phyloP scores from a whole-genome alignment of 2,329 filamentous ascomycete genomes.

The Colletotrichum plurivorum region DNA sequence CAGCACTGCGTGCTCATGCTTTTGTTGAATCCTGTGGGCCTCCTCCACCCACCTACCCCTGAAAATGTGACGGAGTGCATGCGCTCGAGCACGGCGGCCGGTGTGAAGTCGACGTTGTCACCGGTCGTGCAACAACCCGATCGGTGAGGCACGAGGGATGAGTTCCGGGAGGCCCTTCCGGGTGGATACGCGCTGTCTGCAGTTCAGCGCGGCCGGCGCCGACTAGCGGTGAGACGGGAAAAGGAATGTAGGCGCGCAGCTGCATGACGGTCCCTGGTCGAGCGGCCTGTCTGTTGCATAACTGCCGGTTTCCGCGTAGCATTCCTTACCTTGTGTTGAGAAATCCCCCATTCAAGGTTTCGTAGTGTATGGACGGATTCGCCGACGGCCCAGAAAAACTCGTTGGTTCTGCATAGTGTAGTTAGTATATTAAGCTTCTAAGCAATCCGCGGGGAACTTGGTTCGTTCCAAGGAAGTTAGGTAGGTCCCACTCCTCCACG shows the following conservation, averaged over 20 bases:
- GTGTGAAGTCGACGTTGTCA: too few relatives aligned
- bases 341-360: background rate
- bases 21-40: too few relatives aligned
- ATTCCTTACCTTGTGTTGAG: slow-evolving; percentile 5
- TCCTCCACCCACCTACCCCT: too few relatives aligned
- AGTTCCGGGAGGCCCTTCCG: slow-evolving; percentile 13
- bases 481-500: slow-evolving; percentile 9
- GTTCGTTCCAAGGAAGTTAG: background rate
- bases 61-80: too few relatives aligned
- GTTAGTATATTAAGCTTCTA: slow-evolving; percentile 15
- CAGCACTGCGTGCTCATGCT: slow-evolving; percentile 7
- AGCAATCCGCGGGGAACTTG: slow-evolving; percentile 1
- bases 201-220: slow-evolving; percentile 21
- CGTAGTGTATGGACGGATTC: background rate
- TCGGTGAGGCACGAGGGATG: background rate
- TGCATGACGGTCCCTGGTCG: slow-evolving; percentile 28
- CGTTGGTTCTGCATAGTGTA: background rate
- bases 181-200: slow-evolving; percentile 20
- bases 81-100: too few relatives aligned
- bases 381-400: background rate
- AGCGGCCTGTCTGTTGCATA: slow-evolving; percentile 19
- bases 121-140: too few relatives aligned
- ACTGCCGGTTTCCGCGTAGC: slow-evolving; percentile 26
- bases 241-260: slow-evolving; percentile 17
- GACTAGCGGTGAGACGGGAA: slow-evolving; percentile 38